Base-by-base conservation (phyloP, 768 basidiomycete genomes). In the Coprinellus aureogranulatus region DNA sequence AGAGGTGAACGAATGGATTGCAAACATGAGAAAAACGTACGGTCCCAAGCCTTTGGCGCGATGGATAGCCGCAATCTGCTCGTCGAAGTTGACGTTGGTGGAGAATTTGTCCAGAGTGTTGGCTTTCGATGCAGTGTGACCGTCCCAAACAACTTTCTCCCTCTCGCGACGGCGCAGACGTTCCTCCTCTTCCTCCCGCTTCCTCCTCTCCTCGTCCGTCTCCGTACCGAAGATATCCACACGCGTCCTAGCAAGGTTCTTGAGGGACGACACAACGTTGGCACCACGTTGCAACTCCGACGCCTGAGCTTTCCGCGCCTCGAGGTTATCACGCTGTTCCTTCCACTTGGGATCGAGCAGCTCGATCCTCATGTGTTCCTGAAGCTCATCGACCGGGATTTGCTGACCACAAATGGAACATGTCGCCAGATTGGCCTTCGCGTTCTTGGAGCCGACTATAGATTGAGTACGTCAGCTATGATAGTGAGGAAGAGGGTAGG, bases 361-460 rank as follows among this genome's bases (percentile, higher is more conserved):
- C 70, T 99, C 97, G 68, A 98, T 98, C 64, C 97, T 92, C 86
- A 98, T 94, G 71, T 98, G 97, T 69, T 98, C 95, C 64, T 96
- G 86, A 45, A 98, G 77, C 70, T 98, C 96, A 73, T 97, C 91
- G 65, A 95, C 89, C 26, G 97, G 89, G 37, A 99, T 91, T 72
- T 94, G 89, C 70, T 98, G 95, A n/a, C 90, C 89, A 74, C 95
- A 97, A 64, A 98, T 89, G 18, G 88, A 82, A 76, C 94, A 98
- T 27, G 89, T 94, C 3, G 93, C 90, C 74, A 90, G 87, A 37
- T 86, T 81, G 39, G 83, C 76, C 72, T 87, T 87, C 50, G 75
- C 79, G 62, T 82, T 80, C 72, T 85, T 87, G 40, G 80, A 73
- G 53, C 87, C 87, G 30, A 91, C 89, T 92, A 58, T 25, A 58